Base-by-base conservation (phyloP, 331 rosid genomes). In the Rhamnella rubrinervis region DNA sequence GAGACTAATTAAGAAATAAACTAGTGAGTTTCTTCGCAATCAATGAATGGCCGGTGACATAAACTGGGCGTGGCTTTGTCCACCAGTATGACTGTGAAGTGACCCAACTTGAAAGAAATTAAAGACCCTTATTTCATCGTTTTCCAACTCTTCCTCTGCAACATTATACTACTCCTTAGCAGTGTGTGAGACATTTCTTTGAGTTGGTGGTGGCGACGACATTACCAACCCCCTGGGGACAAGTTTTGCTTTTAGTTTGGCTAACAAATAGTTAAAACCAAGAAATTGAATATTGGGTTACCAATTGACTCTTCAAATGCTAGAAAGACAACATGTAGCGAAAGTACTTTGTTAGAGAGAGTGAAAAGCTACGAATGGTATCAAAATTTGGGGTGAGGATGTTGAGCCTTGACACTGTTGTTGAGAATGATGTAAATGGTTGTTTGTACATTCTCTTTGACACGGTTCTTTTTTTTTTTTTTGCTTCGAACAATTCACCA, bases 11-110 rank as follows among this genome's bases (percentile, higher is more conserved):
- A 35, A 21, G 38, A 52, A 31, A 64, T 49, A 23, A 23, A 35
- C 23, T 44, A 6, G 23, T 21, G 14, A 31, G 25, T 9, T 19
- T 39, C 7, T n/a, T 63, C 44, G 52, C 46, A 21, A 18, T 40
- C 21, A 8, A 40, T 40, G 7, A 6, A 23, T 21, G 5, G 2
- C 17, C 1, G 46, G 46, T 61, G 65, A 21, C 31, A 63, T 41
- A 63, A 9, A 44, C 11, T 11, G 49, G 49, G 49, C 55, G 67
- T 63, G 67, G 67, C 57, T 21, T 39, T 62, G 66, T 62, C 66
- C 18, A 35, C 56, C 68, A 46, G 68, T 41, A 44, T 53, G 49
- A 44, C 49, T 44, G 3, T 53, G 20, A 17, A 16, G 10, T 23
- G 37, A 46, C 56, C 68, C 56, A 64, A 64, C 40, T 25, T 64